Evolutionary conservation across 345 rosid genomes (phyloP), one percentile per base, ranked within the genome.

Genomic region (Populus deltoides): DNA sequence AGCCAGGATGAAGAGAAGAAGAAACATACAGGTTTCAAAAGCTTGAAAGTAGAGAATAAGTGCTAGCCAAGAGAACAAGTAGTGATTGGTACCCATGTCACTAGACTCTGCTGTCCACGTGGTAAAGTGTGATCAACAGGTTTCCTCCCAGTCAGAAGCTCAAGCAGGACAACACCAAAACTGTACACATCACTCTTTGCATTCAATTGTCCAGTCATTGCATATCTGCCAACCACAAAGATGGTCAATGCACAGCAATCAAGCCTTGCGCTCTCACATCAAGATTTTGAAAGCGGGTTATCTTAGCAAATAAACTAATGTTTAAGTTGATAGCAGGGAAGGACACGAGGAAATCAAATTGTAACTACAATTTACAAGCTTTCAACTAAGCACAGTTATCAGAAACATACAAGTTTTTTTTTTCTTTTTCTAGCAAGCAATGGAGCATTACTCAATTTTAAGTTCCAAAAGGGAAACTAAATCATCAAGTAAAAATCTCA

Each of bases 81-180:
- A 53, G 15, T 39, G n/a, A 33, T 68, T 5, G 24, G 66, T 84
- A 84, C 86, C 86, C 86, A 84, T 38, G 84, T 84, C 71, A 84
- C 86, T 4, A 84, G 80, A 70, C 82, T 78, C 80, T 84, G 86
- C 80, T 84, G 86, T 11, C 84, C 86, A 45, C 84, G 84, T 7
- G 86, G 86, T 65, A 84, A 57, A 17, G 86, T 81, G 70, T 81
- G 86, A 72, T 84, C 86, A 38, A 84, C 84, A 10, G 86, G 86
- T 68, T 84, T 84, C 53, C 86, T 74, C 45, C 86, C 86, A 31
- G 86, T 81, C 70, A 84, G 65, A 43, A 84, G 86, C 75, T 84
- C 86, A 20, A 84, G 82, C 33, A 84, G 78, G 57, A 84, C 78
- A 43, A 84, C 86, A 35, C 86, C 86, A 35, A 84, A 84, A 70